phyloP scores from a whole-genome alignment of 2,329 filamentous ascomycete species.

The Tolypocladium inflatum region DNA sequence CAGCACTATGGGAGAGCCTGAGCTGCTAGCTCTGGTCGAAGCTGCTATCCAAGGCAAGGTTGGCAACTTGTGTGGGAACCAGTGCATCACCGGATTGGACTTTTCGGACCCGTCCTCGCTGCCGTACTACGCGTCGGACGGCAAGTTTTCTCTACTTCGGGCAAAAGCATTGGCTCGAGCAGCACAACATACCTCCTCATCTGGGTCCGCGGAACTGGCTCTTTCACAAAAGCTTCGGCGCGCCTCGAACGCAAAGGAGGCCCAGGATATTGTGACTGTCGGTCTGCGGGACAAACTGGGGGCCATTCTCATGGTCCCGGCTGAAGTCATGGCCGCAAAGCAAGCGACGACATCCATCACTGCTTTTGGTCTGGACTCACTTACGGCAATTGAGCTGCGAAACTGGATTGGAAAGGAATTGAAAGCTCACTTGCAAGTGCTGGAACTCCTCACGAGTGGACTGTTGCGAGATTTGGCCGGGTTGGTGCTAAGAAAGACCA shows the following conservation, averaged over 20 bases:
- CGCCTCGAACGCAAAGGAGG: constrained; percentile 7
- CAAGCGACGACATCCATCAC: background rate
- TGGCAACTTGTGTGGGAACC: constrained; percentile 30
- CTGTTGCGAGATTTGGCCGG: constrained; percentile 17
- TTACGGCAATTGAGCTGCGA: constrained; percentile 39
- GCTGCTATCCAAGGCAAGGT: constrained; percentile 39
- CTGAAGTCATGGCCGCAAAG: constrained; percentile 10
- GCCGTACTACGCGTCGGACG: constrained; percentile 45
- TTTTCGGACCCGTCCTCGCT: constrained; percentile 29
- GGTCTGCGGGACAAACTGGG: constrained; percentile 20
- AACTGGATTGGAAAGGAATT: constrained; percentile 39
- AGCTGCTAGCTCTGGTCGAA: constrained; percentile 43
- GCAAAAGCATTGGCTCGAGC: constrained; percentile 3
- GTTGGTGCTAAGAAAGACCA: constrained; percentile 14
- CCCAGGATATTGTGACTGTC: constrained; percentile 12
- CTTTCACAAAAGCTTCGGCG: background rate
- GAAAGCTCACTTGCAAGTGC: constrained; percentile 35
- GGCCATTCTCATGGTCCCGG: constrained; percentile 20
- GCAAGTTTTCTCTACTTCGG: constrained; percentile 38
- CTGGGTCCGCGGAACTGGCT: constrained; percentile 8
- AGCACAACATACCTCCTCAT: constrained; percentile 4
- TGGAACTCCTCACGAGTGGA: constrained; percentile 44
- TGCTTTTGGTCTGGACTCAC: constrained; percentile 30
- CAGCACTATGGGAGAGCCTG: constrained; percentile 41
- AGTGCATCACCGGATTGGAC: constrained; percentile 44